Evolutionary conservation across 2,329 filamentous ascomycete genomes (phyloP).

Genomic region (Diatrype stigma): DNA sequence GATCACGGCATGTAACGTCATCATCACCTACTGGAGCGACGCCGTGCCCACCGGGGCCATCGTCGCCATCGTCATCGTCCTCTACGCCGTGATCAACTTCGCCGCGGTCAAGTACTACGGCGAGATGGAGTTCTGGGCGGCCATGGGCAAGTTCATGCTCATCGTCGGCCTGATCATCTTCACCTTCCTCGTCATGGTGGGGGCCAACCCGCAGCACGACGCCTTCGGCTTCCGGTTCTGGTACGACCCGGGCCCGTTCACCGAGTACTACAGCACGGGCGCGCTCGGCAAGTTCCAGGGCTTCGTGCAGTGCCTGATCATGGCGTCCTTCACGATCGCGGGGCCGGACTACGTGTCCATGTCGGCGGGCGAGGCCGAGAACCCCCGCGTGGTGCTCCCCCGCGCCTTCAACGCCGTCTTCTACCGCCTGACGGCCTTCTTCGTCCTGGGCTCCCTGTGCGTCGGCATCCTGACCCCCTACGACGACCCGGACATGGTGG

Average conservation of each 20-base stretch:
- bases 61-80: constrained; percentile 55
- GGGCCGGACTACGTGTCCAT: constrained; percentile 58
- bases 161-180: constrained; percentile 69
- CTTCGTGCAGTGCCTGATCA: constrained; percentile 71
- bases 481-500: constrained; percentile 58
- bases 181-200: constrained; percentile 79
- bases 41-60: constrained; percentile 55
- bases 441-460: constrained; percentile 67
- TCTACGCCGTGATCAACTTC: constrained; percentile 59
- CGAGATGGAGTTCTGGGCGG: constrained; percentile 72
- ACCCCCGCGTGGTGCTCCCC: constrained; percentile 66
- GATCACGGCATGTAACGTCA: constrained; percentile 60
- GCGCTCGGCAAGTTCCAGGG: constrained; percentile 69
- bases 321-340: constrained; percentile 62
- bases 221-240: constrained; percentile 69
- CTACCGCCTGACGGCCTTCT: constrained; percentile 72
- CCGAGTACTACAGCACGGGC: constrained; percentile 59
- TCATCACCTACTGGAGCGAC: constrained; percentile 61
- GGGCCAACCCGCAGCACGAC: constrained; percentile 71
- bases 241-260: constrained; percentile 66
- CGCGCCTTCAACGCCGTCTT: constrained; percentile 76
- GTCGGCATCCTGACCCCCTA: constrained; percentile 70
- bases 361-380: constrained; percentile 66
- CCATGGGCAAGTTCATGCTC: constrained; percentile 67
- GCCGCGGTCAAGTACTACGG: constrained; percentile 72